Conservation (phyloP, 176 grass and related monocot genomes). For the Sorghum bicolor region Sorghum_bicolor_NCBIv3 NC_012879.2:51517001-51517500, state of each 20-base stretch:
- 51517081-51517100: slow-evolving; percentile 24
- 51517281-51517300: slow-evolving; percentile 27
- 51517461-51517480: background rate
- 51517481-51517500: background rate
- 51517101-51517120: slow-evolving; percentile 54
- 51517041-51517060: slow-evolving; percentile 35
- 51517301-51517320: slow-evolving; percentile 30
- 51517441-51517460: background rate
- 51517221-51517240: background rate
- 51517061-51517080: slow-evolving; percentile 27
- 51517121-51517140: slow-evolving; percentile 47
- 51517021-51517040: slow-evolving; percentile 14
- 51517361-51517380: slow-evolving; percentile 7
- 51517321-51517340: slow-evolving; percentile 17
- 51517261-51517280: slow-evolving; percentile 31
- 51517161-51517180: background rate
- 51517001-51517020: background rate
- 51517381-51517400: slow-evolving; percentile 18
- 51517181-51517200: background rate
- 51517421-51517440: slow-evolving; percentile 26
- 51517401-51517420: slow-evolving; percentile 27
- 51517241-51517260: slow-evolving; percentile 32
- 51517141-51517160: background rate
- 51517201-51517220: background rate
- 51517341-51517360: background rate